Evolutionary conservation across 1,284 basidiomycete genomes (phyloP).

Genomic region (Pascua sp.): DNA sequence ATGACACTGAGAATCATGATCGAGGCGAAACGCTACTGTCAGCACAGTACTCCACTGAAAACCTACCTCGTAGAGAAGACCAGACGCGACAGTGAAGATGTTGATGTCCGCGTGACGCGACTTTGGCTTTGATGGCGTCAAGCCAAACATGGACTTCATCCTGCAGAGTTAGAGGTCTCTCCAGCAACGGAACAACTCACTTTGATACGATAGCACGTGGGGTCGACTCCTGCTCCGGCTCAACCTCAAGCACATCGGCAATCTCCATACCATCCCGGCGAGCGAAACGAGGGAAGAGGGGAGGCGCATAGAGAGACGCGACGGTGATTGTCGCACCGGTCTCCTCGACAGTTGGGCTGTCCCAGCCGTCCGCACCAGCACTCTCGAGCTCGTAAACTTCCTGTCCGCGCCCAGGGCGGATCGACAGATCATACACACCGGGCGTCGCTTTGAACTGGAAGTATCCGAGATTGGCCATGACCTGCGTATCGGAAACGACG

Average conservation of each 20-base stretch:
- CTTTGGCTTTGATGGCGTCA: slow-evolving; percentile 36
- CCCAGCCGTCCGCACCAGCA: slow-evolving; percentile 77
- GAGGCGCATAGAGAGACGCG: slow-evolving; percentile 81
- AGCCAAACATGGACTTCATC: slow-evolving; percentile 39
- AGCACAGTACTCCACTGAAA: neutral
- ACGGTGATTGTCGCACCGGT: slow-evolving; percentile 68
- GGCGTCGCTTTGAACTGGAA: slow-evolving; percentile 92
- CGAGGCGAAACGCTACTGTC: slow-evolving; percentile 78
- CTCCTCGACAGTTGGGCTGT: slow-evolving; percentile 64
- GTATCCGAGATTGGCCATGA: slow-evolving; percentile 94
- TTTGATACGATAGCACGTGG: slow-evolving; percentile 25
- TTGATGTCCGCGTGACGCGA: slow-evolving; percentile 75
- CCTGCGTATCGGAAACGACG: slow-evolving; percentile 73
- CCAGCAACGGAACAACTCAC: slow-evolving; percentile 17
- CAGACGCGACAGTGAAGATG: slow-evolving; percentile 97
- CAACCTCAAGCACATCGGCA: slow-evolving; percentile 66
- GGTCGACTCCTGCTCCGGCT: neutral
- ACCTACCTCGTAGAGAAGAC: slow-evolving; percentile 84
- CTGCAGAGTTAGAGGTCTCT: slow-evolving; percentile 8
- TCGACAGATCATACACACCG: slow-evolving; percentile 76
- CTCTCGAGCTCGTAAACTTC: slow-evolving; percentile 80
- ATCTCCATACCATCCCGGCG: slow-evolving; percentile 72
- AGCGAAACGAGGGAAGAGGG: slow-evolving; percentile 74
- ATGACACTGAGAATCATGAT: slow-evolving; percentile 98
- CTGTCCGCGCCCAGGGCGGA: slow-evolving; percentile 73